phyloP scores from a whole-genome alignment of 2,329 filamentous ascomycete genomes.

The Sporothrix protearum region DNA sequence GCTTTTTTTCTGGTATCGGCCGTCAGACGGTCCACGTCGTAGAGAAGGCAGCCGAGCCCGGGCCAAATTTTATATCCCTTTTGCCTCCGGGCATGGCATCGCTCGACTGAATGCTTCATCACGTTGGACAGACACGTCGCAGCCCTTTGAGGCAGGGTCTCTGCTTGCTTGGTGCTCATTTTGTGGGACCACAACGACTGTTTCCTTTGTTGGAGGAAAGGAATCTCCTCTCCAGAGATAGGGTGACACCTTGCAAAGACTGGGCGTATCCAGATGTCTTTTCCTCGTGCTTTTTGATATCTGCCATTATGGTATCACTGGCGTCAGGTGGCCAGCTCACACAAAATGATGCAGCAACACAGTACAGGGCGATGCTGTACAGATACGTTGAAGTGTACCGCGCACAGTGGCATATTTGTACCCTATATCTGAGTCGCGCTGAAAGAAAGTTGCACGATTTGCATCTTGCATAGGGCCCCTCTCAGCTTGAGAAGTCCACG shows the following conservation, averaged over 20 bases:
- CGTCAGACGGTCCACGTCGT: neutral
- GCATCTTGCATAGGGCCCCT: neutral
- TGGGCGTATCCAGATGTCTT: neutral
- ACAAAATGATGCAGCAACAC: no score
- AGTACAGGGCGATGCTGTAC: neutral
- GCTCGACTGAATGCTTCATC: neutral
- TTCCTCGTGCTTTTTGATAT: no score
- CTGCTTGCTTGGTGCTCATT: conserved; percentile 1
- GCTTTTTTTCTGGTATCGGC: neutral
- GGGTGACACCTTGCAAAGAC: neutral
- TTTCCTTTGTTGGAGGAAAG: neutral
- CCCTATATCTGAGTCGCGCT: neutral
- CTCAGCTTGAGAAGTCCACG: neutral
- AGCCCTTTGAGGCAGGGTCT: neutral
- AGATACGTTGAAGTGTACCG: neutral
- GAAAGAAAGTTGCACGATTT: neutral
- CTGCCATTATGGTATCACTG: neutral
- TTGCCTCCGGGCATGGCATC: neutral
- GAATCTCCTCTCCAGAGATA: neutral
- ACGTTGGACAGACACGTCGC: neutral
- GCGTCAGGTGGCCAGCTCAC: neutral
- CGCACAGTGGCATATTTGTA: neutral
- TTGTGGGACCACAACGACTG: neutral
- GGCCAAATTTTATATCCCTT: neutral
- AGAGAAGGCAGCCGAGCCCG: neutral